Base-by-base conservation (phyloP, 2,329 filamentous ascomycete genomes). In the Chalaropsis ovoidea region DNA sequence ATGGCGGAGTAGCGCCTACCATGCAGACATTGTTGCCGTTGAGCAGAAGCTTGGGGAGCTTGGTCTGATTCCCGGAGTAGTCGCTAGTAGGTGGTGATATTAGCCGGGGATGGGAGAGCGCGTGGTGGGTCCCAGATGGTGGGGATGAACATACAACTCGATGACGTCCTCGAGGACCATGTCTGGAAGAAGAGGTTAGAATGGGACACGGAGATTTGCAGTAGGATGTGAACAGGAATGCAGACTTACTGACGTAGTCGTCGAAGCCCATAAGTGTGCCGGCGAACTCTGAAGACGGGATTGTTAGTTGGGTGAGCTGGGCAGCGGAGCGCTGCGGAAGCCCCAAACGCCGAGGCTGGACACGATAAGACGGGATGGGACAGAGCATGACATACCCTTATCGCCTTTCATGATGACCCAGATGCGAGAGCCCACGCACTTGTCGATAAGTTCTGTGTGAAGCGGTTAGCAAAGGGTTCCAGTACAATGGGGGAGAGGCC, bases 11-110 rank as follows among this genome's bases (percentile, higher is more conserved):
- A 6, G 31, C 1, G 70, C 81, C 65, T 82, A 96, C 94, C 94
- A 99, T 99, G 88, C 93, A 97, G 69, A 99, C 90, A 73, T 97
- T 97, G 79, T 99, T 99, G 66, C 94, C 94, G 73, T 99, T 99
- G 47, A 99, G 79, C 52, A 99, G 78, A 68, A 99, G 96, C 81
- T 97, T 97, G 63, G 91, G 83, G 49, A 99, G 83, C 76, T 95
- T 95, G 58, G 86, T 89, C 76, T 93, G 87, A 71, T 88, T 85
- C 68, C 93, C 93, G 4, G 86, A 86, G 77, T 95, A 95, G 77
- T 99, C 94, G 74, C 93, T 97, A 63, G 3, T 49, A n/a, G 5
- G 24, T 45, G 42, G 52, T 58, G 64, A 64, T 31, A 22, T 41
- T 39, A 39, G 54, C 54, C n/a, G 10, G 24, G 15, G 11, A 35